Evolutionary conservation across 176 grass and related monocot species (phyloP), one percentile per base, ranked within the genome.

Genomic region (Oropetium thomaeum): DNA sequence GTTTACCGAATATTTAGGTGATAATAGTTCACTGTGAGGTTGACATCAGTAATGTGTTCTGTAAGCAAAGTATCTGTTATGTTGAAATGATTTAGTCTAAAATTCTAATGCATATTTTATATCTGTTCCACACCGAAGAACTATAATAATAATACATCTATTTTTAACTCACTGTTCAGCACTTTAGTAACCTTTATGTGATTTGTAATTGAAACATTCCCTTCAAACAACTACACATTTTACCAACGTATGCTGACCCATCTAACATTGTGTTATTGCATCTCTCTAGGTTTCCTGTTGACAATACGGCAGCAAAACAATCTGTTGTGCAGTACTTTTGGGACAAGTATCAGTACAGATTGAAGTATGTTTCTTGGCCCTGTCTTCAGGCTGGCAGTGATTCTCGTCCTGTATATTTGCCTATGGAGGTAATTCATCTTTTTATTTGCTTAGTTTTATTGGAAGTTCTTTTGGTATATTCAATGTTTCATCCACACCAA

Each of bases 371-470:
- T 11, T 52, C 58, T 71, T 87, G 82, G 79, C 93, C 93, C 37
- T 96, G 93, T 73, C 82, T 96, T 43, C 89, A 92, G 71, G 77
- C 87, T 74, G 93, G 89, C 61, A 96, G 83, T 38, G 84, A 97
- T 69, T 69, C 63, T 34, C 88, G 87, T 6, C 87, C 90, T 38
- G 84, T 81, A 3, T 97, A 84, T 70, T 82, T 97, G 75, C 85
- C 90, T 33, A 90, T 97, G 87, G 90, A 97, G 90, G 90, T 93
- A 71, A 5, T 34, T 5, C 42, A 69, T 59, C 37, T 62, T 32
- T 32, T 53, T 32, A 27, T 40, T 27, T 17, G 1, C 44, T 70
- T 37, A 38, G 16, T 79, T 23, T 25, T 74, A 34, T 49, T 49
- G 1, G 1, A 67, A 8, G 59, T 34, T 13, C 62, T 10, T 5